These are phyloP conservation scores for Proliferodiscus dingleyae DNA, from an alignment of 2,329 filamentous ascomycete genomes.

Conservation along the genomic window DNA sequence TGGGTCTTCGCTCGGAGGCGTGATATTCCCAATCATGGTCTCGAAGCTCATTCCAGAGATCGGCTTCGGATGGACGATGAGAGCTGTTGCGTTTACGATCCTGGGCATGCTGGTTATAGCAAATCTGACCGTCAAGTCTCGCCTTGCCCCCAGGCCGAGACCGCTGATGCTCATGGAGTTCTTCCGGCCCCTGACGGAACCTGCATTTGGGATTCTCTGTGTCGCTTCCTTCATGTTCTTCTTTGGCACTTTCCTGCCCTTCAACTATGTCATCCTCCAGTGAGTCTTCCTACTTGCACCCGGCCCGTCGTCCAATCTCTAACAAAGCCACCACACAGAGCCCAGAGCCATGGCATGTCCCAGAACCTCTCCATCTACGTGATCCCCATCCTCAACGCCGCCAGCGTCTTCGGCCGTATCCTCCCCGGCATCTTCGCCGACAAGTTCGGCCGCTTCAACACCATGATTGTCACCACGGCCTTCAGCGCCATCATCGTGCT, in stretches of 20 bases:
- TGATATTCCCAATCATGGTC: conserved; percentile 60
- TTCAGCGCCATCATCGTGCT: conserved; percentile 44
- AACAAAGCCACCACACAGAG: conserved; percentile 33
- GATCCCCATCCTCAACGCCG: conserved; percentile 48
- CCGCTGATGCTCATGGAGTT: conserved; percentile 33
- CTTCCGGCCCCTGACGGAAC: conserved; percentile 34
- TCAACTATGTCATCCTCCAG: conserved; percentile 40
- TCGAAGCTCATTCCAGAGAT: conserved; percentile 46
- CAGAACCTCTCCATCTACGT: conserved; percentile 45
- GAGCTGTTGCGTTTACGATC: conserved; percentile 51
- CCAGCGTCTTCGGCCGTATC: conserved; percentile 50
- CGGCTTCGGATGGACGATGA: conserved; percentile 54
- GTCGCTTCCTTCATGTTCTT: conserved; percentile 41
- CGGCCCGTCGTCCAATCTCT: not conserved
- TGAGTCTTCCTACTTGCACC: conserved; percentile 31
- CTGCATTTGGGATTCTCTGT: conserved; percentile 35
- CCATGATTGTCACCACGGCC: conserved; percentile 44
- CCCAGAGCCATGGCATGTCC: conserved; percentile 44
- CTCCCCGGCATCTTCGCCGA: conserved; percentile 51
- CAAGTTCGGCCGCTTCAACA: conserved; percentile 49
- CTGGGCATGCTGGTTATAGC: conserved; percentile 48
- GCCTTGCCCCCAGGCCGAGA: conserved; percentile 38
- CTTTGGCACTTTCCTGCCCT: conserved; percentile 50
- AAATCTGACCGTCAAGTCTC: conserved; percentile 48
- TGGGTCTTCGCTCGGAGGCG: conserved; percentile 46